Evolutionary conservation across 2,329 filamentous ascomycete species (phyloP), one percentile per base, ranked within the genome.

Genomic region (Bipolaris cookei): DNA sequence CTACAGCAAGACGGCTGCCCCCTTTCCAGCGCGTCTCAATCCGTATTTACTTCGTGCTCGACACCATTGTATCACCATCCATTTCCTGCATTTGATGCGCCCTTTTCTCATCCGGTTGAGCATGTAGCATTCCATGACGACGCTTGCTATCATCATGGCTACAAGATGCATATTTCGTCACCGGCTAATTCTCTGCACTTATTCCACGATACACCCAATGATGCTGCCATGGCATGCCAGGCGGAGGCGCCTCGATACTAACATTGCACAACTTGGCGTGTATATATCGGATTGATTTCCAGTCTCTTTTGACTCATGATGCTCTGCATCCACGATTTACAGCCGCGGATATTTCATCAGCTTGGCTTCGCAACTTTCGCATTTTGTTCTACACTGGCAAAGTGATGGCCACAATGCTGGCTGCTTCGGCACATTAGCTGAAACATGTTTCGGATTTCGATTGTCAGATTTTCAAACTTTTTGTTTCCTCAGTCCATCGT

Each of bases 341-440:
- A 57, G 61, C 25, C n/a, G 39, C 51, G 43, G 54, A 35, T 47
- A 30, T 56, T 52, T 32, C 21, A 1, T 54, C 51, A 38, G 23
- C 14, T 45, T 41, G 38, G 34, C 48, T 20, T 57, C 14, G 6
- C n/a, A n/a, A 8, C 6, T 37, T 28, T 34, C 16, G 23, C 44
- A 32, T 41, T 44, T 21, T 34, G 32, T 53, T 62, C 55, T 58
- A 59, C 59, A 63, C 56, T 58, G 59, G 53, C 54, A 48, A 20
- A 34, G 30, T 34, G 35, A 38, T 18, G 16, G 28, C 41, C 7
- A 25, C 45, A 25, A 32, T 16, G 45, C 50, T 56, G 47, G 23
- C 54, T 64, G 65, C 61, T 59, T 69, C 56, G 62, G 60, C 62
- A 54, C 54, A 11, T 23, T 59, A 21, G 49, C 51, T 59, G 56